Evolutionary conservation across 2,329 filamentous ascomycete genomes (phyloP).

Genomic region (Fusarium chuoi): DNA sequence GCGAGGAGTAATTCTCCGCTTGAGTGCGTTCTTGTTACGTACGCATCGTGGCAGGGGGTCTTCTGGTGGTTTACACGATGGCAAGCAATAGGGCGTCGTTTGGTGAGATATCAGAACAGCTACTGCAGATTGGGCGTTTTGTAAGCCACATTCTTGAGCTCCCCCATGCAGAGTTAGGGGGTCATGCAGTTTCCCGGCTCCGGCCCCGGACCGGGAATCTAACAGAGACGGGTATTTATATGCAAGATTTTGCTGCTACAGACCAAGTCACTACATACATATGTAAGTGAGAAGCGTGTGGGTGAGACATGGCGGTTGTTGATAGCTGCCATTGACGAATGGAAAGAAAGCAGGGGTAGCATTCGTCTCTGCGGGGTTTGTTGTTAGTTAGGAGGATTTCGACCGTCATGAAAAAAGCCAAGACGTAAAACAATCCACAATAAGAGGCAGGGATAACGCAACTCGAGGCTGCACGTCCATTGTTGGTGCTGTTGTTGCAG

Average conservation of each 20-base stretch:
- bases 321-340: constrained; percentile 31
- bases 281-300: constrained; percentile 3
- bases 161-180: background rate
- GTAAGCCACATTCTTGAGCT: background rate
- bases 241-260: background rate
- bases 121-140: background rate
- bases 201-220: constrained; percentile 8
- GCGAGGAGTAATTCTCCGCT: constrained; percentile 21
- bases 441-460: background rate
- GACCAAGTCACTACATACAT: background rate
- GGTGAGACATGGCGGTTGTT: background rate
- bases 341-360: background rate
- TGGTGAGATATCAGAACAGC: background rate
- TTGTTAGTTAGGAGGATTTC: background rate
- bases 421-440: constrained; percentile 7
- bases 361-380: constrained; percentile 17
- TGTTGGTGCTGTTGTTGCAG: background rate
- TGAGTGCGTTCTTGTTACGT: constrained; percentile 32
- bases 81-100: constrained; percentile 14
- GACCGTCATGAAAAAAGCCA: background rate
- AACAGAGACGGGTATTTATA: background rate
- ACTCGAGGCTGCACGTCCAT: background rate
- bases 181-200: constrained; percentile 11
- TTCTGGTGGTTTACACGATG: constrained; percentile 14
- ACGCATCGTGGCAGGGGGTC: constrained; percentile 10